Percentiles rank a stretch among this genome's conserved stretches.
Conservation (phyloP, 2,329 filamentous ascomycete genomes). For the Curvularia eragrostidis region DNA sequence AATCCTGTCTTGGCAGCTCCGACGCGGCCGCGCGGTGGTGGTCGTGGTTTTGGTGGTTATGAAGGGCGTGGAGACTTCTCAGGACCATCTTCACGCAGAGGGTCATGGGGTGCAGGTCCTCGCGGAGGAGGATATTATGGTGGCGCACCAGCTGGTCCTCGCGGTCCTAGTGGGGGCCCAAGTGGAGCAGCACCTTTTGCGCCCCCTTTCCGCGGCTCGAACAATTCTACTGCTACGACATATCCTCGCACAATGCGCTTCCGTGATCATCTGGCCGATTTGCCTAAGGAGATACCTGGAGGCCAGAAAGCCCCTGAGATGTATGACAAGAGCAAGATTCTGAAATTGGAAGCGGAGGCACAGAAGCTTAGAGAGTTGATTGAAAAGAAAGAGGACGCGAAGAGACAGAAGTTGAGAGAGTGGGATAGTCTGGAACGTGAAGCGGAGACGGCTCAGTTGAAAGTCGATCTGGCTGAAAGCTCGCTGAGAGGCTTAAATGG, state of each 20-base stretch:
- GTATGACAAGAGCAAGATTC: conserved; percentile 52
- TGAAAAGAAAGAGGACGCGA: conserved; percentile 55
- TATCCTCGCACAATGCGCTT: conserved; percentile 58
- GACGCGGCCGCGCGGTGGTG: conserved; percentile 50
- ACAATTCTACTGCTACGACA: conserved; percentile 53
- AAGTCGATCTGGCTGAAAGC: conserved; percentile 56
- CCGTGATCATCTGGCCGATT: conserved; percentile 51
- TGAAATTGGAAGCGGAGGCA: conserved; percentile 57
- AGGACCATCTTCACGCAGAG: conserved; percentile 43
- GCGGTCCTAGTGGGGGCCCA: conserved; percentile 36
- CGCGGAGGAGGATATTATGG: conserved; percentile 41
- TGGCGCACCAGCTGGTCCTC: conserved; percentile 46
- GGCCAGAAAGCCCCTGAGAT: conserved; percentile 54
- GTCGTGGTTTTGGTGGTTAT: conserved; percentile 49
- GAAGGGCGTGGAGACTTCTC: conserved; percentile 47
- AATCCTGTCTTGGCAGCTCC: conserved; percentile 51
- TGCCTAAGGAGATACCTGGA: conserved; percentile 55
- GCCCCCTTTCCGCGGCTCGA: conserved; percentile 51
- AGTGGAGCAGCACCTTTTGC: conserved; percentile 40
- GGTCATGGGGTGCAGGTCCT: conserved; percentile 44
- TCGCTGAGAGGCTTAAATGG: conserved; percentile 52
- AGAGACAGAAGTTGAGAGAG: conserved; percentile 53
- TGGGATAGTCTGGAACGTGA: conserved; percentile 57
- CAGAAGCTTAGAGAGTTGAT: conserved; percentile 54
- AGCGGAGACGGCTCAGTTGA: conserved; percentile 53